Evolutionary conservation across 148 eudicot species (phyloP).

Genomic region (Rhododendron kiyosumense): DNA sequence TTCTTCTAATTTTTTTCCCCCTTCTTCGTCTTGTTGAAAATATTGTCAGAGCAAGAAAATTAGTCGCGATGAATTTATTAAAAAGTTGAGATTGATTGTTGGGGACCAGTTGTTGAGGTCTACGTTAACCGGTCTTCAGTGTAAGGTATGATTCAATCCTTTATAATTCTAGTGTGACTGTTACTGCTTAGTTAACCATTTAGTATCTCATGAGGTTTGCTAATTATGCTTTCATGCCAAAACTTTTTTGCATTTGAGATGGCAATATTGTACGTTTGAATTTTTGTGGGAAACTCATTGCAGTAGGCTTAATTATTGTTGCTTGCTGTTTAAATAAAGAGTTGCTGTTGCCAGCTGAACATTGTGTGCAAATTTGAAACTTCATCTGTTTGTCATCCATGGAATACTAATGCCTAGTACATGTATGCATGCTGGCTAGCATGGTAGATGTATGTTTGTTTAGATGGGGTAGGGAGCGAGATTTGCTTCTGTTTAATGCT

Average conservation of each 20-base stretch:
- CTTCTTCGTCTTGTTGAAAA: not conserved
- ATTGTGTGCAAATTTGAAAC: not conserved
- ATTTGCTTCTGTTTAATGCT: not conserved
- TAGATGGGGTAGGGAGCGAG: not conserved
- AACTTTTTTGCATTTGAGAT: not conserved
- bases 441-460: not conserved
- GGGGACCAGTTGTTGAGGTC: slow-evolving; percentile 42
- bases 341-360: not conserved
- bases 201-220: not conserved
- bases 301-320: not conserved
- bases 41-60: slow-evolving; percentile 33
- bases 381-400: not conserved
- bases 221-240: slow-evolving; percentile 4
- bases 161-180: not conserved
- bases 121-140: slow-evolving; percentile 32
- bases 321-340: not conserved
- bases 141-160: slow-evolving; percentile 25
- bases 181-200: not conserved
- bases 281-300: not conserved
- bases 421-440: not conserved
- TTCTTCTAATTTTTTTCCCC: not conserved
- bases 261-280: not conserved
- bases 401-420: not conserved
- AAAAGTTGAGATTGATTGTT: slow-evolving; percentile 35
- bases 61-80: slow-evolving; percentile 33